A percentile compares a stretch with the other conserved stretches of the same genome.
phyloP scores from a whole-genome alignment of 2,329 filamentous ascomycete species.

The Coleophoma crateriformis region DNA sequence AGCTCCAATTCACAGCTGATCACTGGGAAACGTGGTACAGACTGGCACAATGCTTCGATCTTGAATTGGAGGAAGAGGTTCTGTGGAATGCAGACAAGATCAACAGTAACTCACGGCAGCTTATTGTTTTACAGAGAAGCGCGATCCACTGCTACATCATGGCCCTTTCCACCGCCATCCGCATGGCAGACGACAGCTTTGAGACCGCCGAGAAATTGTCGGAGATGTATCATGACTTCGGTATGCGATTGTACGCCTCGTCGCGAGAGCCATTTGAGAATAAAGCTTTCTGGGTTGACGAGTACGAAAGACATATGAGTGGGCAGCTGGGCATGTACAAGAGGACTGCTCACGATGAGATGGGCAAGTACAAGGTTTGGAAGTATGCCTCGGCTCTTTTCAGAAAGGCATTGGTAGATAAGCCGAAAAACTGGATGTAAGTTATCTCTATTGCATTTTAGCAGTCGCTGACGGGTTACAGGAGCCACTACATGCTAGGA shows the following conservation, averaged over 20 bases:
- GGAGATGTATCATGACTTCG: conserved; percentile 65
- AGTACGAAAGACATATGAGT: conserved; percentile 56
- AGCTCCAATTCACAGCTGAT: conserved; percentile 28
- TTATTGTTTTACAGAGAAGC: conserved; percentile 27
- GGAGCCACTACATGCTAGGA: conserved; percentile 61
- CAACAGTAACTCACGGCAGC: conserved; percentile 28
- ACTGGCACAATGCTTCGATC: conserved; percentile 32
- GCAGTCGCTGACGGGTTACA: conserved; percentile 24
- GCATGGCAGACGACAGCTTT: conserved; percentile 45
- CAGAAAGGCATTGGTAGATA: conserved; percentile 49
- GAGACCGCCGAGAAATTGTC: conserved; percentile 52
- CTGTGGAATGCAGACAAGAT: conserved; percentile 34
- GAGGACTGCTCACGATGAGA: conserved; percentile 47
- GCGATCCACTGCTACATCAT: conserved; percentile 47
- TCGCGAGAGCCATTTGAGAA: conserved; percentile 63
- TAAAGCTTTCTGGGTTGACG: conserved; percentile 57
- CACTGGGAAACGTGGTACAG: conserved; percentile 36
- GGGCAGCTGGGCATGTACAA: conserved; percentile 51
- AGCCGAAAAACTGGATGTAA: conserved; percentile 58
- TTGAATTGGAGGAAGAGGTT: conserved; percentile 32
- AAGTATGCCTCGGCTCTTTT: conserved; percentile 59
- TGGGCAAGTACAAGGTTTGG: conserved; percentile 57
- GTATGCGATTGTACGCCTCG: conserved; percentile 61
- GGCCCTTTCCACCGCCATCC: conserved; percentile 57
- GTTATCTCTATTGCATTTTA: conserved; percentile 20